Evolutionary conservation across 1,284 basidiomycete species (phyloP), one percentile per base, ranked within the genome.

Genomic region (Rhodotorula sp.): DNA sequence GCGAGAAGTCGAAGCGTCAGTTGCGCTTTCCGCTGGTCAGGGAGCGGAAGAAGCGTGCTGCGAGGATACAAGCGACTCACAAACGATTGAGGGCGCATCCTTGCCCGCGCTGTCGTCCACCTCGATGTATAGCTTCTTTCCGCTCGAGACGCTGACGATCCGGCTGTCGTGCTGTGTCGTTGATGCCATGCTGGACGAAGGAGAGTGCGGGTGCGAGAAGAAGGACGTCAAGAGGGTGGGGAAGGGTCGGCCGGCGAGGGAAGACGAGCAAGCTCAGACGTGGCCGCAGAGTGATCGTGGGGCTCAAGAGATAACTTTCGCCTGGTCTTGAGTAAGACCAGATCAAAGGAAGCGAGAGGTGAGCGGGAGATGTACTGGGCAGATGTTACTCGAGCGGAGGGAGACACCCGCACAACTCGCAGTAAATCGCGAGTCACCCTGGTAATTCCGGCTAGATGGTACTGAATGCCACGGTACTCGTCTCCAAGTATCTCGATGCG

Each of bases 121-220:
- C 34, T 70, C 68, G 60, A 72, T 52, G 57, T 63, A 72, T 20
- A 72, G 60, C 34, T 60, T 26, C 60, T 70, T 70, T 22, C 68
- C 68, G 15, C 30, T 53, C 15, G 53, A n/a, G 22, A 72, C 46
- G 5, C 28, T 31, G 30, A 64, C 44, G 16, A 69, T 34, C 40
- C 64, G 63, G 26, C 26, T 13, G 37, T 72, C 70, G n/a, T 24
- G 44, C 18, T 5, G 56, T 9, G 44, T 26, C 26, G 20, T 44
- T 11, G 22, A 51, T 54, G 18, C 11, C 9, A 34, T 8, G 28
- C n/a, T n/a, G 31, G 48, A 37, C 9, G 24, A 24, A 20, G 22
- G 20, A 26, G 30, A 2, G 44, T 11, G 13, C 13, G 40, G 15
- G 40, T 44, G 10, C 4, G 31, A 4, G 30, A 28, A 34, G 58